Evolutionary conservation across 768 basidiomycete species (phyloP).

Genomic region (Termitomyces eurrhizus): DNA sequence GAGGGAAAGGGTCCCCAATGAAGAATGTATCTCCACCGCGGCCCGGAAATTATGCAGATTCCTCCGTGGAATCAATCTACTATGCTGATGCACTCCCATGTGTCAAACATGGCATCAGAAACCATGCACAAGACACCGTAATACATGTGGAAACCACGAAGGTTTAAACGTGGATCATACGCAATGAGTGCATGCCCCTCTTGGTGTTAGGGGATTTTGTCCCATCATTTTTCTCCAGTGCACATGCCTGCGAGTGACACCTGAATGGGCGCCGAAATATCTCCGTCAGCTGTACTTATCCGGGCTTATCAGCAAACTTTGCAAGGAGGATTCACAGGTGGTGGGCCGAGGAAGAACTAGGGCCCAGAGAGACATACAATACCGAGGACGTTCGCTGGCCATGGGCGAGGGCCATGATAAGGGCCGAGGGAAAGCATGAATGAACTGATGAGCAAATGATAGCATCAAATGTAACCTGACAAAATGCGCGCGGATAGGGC

Average conservation of each 20-base stretch:
- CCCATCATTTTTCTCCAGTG: not conserved
- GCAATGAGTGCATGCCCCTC: not conserved
- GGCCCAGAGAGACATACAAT: not conserved
- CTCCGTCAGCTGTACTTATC: constrained; percentile 2
- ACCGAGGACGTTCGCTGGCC: constrained; percentile 3
- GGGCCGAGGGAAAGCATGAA: constrained; percentile 6
- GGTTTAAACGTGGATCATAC: constrained; percentile 22
- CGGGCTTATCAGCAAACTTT: not conserved
- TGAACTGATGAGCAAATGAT: not conserved
- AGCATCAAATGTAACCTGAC: not conserved
- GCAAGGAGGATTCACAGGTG: not conserved
- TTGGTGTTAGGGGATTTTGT: not conserved
- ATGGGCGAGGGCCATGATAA: not conserved
- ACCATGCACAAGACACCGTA: constrained; percentile 22
- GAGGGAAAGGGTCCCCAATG: constrained; percentile 2
- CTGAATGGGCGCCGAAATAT: constrained; percentile 9
- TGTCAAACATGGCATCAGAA: constrained; percentile 32
- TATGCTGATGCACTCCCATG: constrained; percentile 26
- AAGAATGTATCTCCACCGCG: constrained; percentile 29
- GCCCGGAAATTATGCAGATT: constrained; percentile 27
- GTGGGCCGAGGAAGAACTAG: constrained; percentile 1
- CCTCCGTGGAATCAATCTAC: constrained; percentile 32
- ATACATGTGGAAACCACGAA: constrained; percentile 29
- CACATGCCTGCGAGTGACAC: constrained; percentile 4
- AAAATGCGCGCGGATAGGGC: not conserved